A percentile compares a stretch with the other conserved stretches of the same genome.
Conservation (phyloP, 2,329 filamentous ascomycete genomes). For the Cladosporium sp. region DNA sequence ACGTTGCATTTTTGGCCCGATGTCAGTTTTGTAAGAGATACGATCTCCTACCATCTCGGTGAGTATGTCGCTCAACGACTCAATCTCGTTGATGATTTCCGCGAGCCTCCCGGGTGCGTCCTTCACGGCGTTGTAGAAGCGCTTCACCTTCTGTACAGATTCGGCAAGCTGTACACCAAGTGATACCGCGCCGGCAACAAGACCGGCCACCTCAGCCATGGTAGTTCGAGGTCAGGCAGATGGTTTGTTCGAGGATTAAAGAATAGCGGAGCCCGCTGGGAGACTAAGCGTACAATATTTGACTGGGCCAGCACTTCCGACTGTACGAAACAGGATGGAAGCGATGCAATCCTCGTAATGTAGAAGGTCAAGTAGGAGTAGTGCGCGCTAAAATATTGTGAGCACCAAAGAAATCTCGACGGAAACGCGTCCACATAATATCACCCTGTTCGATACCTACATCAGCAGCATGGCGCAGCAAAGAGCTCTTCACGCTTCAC, state of each 20-base stretch:
- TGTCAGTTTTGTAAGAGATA: not conserved
- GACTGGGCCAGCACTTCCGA: not conserved
- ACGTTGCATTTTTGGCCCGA: not conserved
- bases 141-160: not conserved
- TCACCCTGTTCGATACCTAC: not conserved
- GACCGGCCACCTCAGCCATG: not conserved
- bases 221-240: not conserved
- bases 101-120: not conserved
- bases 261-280: too few species aligned
- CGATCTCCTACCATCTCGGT: not conserved
- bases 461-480: not conserved
- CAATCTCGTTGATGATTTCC: not conserved
- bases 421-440: not conserved
- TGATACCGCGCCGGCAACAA: not conserved
- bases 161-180: not conserved
- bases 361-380: too few species aligned
- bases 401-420: not conserved
- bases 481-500: not conserved
- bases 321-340: not conserved
- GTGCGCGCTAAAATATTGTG: too few species aligned
- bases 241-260: not conserved
- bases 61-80: not conserved
- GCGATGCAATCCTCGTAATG: too few species aligned
- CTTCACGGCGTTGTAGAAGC: not conserved
- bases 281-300: too few species aligned